Conservation (phyloP, 768 basidiomycete genomes). For the Kwoniella pini region DNA sequence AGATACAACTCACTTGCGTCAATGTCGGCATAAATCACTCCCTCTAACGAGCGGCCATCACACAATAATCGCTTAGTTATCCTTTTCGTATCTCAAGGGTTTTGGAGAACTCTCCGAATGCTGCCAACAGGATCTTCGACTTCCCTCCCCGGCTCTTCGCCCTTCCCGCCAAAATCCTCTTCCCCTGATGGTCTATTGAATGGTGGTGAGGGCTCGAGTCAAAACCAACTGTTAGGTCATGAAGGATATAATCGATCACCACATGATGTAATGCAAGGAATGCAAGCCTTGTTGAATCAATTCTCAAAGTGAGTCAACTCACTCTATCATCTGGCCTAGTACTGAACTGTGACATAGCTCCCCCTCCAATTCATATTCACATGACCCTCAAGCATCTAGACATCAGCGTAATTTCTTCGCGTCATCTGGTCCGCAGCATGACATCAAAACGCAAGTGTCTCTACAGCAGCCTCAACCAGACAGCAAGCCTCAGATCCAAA, state of each 20-base stretch:
- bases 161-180: slow-evolving; percentile 31
- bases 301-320: slow-evolving; percentile 21
- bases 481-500: background rate
- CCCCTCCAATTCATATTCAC: slow-evolving; percentile 7
- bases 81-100: background rate
- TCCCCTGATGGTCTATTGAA: slow-evolving; percentile 24
- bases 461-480: slow-evolving; percentile 9
- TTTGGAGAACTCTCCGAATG: slow-evolving; percentile 6
- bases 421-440: slow-evolving; percentile 9
- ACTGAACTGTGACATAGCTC: background rate
- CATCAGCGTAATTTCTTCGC: slow-evolving; percentile 2
- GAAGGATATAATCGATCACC: slow-evolving; percentile 9
- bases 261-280: slow-evolving; percentile 25
- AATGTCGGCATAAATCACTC: background rate
- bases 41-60: background rate
- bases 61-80: background rate
- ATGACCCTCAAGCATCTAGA: background rate
- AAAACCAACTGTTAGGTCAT: slow-evolving; percentile 13
- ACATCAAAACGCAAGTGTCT: slow-evolving; percentile 13
- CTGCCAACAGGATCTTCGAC: slow-evolving; percentile 32
- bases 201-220: slow-evolving; percentile 7
- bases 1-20: no score
- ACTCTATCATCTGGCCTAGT: background rate
- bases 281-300: slow-evolving; percentile 22
- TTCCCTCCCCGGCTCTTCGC: slow-evolving; percentile 32